Evolutionary conservation across 2,329 filamentous ascomycete genomes (phyloP), one percentile per base, ranked within the genome.

Genomic region (Fusarium phyllophilum): DNA sequence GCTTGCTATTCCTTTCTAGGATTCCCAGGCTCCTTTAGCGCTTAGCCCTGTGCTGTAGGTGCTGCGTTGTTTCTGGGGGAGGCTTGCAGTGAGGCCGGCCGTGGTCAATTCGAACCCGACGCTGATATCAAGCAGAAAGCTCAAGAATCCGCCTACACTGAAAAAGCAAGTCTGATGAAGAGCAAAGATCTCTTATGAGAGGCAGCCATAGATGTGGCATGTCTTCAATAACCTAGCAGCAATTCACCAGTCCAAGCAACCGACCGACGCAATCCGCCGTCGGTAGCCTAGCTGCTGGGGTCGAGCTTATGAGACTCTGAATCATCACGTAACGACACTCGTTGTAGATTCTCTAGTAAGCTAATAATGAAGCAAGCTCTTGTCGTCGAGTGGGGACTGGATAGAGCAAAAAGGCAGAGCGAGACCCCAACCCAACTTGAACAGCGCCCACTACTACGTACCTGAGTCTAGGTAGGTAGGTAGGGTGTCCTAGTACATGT

Each of bases 301-400:
- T 51, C 44, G 59, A 59, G 44, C 42, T 72, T 52, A 55, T 59
- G 51, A 68, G 52, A 55, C 36, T 49, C 44, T 51, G 42, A 57
- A 63, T 54, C 64, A 72, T 73, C 66, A 57, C 62, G 63, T 54
- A 72, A 69, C 55, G 24, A 57, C 54, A 29, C 63, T 49, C 52
- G 49, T 51, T 59, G 58, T 45, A 46, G 61, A 51, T 51, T 58
- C 63, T 65, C 34, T 64, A 56, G n/a, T 38, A 26, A 62, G 41
- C 58, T 51, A 65, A 33, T 13, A 20, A 33, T 18, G 29, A 62
- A 68, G 66, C 64, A 73, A 72, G 70, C 69, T 75, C 68, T 70
- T 26, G 26, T 33, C 18, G 20, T n/a, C 14, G 36, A 36, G 62
- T 59, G 39, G 39, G 20, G 38, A 49, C 42, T 49, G 48, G 51